Base-by-base conservation (phyloP, 176 grass and related monocot genomes). In the Oryza meridionalis region DNA sequence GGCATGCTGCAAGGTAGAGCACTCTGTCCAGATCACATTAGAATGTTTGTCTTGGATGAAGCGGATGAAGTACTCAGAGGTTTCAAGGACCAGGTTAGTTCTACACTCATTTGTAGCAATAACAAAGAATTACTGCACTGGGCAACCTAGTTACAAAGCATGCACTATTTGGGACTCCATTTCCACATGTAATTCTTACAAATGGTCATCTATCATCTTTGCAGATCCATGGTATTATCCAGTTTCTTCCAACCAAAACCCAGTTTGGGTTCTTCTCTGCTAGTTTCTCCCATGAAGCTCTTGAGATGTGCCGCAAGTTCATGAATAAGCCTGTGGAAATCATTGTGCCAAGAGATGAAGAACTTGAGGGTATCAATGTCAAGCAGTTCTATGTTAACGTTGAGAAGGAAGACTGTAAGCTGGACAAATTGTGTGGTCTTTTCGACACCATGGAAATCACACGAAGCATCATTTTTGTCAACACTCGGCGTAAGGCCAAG, bases 31-130 rank as follows among this genome's bases (percentile, higher is more conserved):
- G 91, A 88, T 58, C 50, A 88, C 33, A 90, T 97, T 72, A 93
- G 65, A 81, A 93, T 93, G 91, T 74, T 93, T 78, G 62, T 97
- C 47, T 73, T 97, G 33, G 94, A 93, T 90, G 89, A 97, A 74
- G 91, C 94, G 50, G 94, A 90, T 88, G 89, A 97, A 69, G 83
- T 91, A 74, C 87, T 97, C 66, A 90, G 78, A 72, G 87, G 75
- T 81, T 93, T 83, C 78, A 97, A 93, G 89, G 84, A 93, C n/a
- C 84, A 93, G 91, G 94, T 97, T 66, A 37, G 75, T 84, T 59
- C 29, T 37, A 8, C 47, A 64, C 61, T 58, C 65, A 27, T 10
- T 29, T 82, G 6, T 72, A 69, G 51, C 49, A 63, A 77, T 42
- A 32, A 33, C 9, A 45, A 51, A 24, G 67, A 63, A 74, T 67